Percentiles rank a stretch among this genome's conserved stretches.
Evolutionary conservation across 1,284 basidiomycete species (phyloP).

Genomic region (Tausonia pullulans): DNA sequence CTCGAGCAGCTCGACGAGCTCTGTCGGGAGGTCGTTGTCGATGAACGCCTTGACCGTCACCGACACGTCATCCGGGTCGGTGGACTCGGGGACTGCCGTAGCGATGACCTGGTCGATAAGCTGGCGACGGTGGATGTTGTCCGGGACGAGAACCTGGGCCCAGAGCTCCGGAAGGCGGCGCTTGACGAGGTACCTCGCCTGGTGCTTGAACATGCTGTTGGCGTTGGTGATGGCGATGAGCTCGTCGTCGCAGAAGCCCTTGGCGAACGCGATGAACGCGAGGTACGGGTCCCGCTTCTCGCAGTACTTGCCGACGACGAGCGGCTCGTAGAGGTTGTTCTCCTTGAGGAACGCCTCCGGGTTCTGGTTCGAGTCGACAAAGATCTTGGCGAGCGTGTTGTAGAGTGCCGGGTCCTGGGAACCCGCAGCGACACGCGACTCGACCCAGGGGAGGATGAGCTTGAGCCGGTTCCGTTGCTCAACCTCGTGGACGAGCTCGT

Average conservation of each 20-base stretch:
- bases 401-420: conserved; percentile 86
- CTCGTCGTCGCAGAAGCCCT: conserved; percentile 98
- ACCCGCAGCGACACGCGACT: conserved; percentile 81
- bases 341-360: conserved; percentile 97
- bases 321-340: conserved; percentile 94
- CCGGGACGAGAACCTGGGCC: conserved; percentile 82
- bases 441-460: conserved; percentile 93
- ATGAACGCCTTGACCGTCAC: conserved; percentile 98
- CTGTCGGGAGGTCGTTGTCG: conserved; percentile 89
- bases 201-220: conserved; percentile 99
- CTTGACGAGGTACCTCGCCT: conserved; percentile 95
- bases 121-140: conserved; percentile 85
- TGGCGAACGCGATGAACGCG: conserved; percentile 98
- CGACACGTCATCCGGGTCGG: conserved; percentile 97
- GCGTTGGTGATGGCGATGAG: conserved; percentile 96
- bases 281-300: conserved; percentile 97
- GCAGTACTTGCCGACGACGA: conserved; percentile 97
- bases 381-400: conserved; percentile 97
- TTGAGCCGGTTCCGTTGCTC: conserved; percentile 94
- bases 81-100: conserved; percentile 91
- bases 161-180: conserved; percentile 91
- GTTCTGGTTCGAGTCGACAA: conserved; percentile 97
- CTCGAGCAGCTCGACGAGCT: conserved; percentile 94
- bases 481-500: conserved; percentile 94
- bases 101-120: conserved; percentile 94